Base-by-base conservation (phyloP, 306 rosid genomes). In the Crotalaria pallida region DNA sequence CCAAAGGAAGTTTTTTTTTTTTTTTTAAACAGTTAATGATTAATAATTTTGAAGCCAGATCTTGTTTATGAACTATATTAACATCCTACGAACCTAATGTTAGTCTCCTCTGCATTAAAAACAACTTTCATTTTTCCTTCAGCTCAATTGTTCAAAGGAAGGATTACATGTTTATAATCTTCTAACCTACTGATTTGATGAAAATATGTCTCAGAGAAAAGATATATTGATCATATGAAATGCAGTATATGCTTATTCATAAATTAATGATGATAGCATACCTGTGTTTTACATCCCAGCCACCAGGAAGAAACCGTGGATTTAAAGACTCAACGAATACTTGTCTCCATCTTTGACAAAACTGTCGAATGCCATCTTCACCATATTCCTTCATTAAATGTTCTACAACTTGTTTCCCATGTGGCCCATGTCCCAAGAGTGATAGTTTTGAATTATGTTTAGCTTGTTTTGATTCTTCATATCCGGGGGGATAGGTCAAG, bases 251-350 rank as follows among this genome's bases (percentile, higher is more conserved):
- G 69, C 51, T 63, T 26, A 52, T 73, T 48, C 15, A 73, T 75
- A 55, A 56, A 29, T 1, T 10, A 23, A 27, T 18, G 26, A 50
- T 52, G 11, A 45, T 74, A 77, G 65, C 62, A 66, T 87, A 91
- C 99, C 96, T 94, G 96, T 91, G 99, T 63, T 80, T 94, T 63
- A 94, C 78, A 76, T 94, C 95, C 97, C 99, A 91, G 61, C 99
- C 96, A 22, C 76, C 80, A 67, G 96, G 99, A 65, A 87, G 86
- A 81, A 91, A 94, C 65, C 86, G 97, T 33, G 99, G 99, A 16
- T 83, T 85, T 59, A 87, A 72, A 81, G 95, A 84, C 72, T 86
- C 91, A 48, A 91, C 88, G 73, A 94, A 89, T 70, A 80, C 92
- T 82, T 89, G 95, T 73, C 99, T 89, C 99, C 99, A 95, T 78